These are phyloP conservation scores for Diaporthe citrichinensis DNA, from an alignment of 2,329 filamentous ascomycete genomes.

Conservation along the genomic window DNA sequence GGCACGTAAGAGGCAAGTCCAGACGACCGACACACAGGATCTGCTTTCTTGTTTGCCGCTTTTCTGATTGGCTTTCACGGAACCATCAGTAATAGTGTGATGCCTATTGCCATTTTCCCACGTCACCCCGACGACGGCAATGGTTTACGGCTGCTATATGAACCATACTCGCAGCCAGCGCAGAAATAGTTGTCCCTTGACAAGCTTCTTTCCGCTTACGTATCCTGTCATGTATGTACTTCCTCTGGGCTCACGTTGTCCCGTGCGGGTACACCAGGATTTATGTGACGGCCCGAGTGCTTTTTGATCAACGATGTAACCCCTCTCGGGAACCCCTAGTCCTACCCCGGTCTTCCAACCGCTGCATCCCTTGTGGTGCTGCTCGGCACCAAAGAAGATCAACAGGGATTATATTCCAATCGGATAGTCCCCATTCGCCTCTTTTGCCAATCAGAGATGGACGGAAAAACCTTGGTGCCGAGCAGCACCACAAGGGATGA, in stretches of 20 bases:
- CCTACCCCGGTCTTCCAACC: not conserved
- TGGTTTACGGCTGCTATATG: not conserved
- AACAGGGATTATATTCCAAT: too few species aligned
- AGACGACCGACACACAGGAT: not conserved
- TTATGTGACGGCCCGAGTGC: too few species aligned
- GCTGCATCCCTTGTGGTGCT: too few species aligned
- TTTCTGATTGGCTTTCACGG: not conserved
- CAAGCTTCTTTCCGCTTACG: not conserved
- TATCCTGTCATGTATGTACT: not conserved
- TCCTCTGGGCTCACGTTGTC: not conserved
- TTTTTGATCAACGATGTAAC: not conserved
- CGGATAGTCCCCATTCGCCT: too few species aligned
- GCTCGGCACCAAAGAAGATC: too few species aligned
- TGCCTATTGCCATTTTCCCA: not conserved
- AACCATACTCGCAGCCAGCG: not conserved
- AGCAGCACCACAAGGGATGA: too few species aligned
- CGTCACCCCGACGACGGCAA: not conserved
- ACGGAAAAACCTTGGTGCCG: too few species aligned
- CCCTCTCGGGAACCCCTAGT: not conserved
- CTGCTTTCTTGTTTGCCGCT: not conserved
- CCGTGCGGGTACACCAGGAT: not conserved
- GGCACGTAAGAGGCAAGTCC: not conserved
- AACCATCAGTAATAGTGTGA: not conserved
- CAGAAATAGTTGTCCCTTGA: not conserved
- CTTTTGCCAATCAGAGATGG: too few species aligned